Evolutionary conservation across 139 green algal species (phyloP).

Genomic region (Penium margaritaceum): DNA sequence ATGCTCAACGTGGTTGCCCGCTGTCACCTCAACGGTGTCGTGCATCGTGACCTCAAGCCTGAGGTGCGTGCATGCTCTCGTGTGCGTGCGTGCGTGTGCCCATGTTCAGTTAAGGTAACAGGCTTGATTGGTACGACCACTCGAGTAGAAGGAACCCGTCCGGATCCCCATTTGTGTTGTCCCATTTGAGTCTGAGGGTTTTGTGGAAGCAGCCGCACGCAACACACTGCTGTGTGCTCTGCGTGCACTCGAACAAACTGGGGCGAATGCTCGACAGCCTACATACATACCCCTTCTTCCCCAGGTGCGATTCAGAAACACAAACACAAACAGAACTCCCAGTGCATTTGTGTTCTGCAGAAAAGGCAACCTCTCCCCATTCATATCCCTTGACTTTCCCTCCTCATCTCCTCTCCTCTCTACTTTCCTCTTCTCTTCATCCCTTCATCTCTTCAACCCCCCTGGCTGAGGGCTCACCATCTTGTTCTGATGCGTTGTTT

Average conservation of each 20-base stretch:
- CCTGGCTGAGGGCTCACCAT: neutral
- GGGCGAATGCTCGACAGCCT: too few relatives aligned
- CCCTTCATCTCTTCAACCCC: constrained; percentile 1
- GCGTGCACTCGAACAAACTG: too few relatives aligned
- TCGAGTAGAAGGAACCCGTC: neutral
- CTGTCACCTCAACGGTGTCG: constrained; percentile 76
- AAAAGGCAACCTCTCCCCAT: neutral
- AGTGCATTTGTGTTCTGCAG: too few relatives aligned
- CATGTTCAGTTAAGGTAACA: neutral
- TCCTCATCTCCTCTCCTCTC: neutral
- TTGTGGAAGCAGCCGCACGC: neutral
- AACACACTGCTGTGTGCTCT: neutral
- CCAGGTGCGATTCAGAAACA: too few relatives aligned
- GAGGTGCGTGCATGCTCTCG: constrained; percentile 14
- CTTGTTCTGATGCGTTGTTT: neutral
- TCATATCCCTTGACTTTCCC: neutral
- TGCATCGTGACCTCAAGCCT: constrained; percentile 55
- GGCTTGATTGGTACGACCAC: neutral
- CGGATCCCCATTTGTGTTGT: neutral
- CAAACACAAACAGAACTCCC: too few relatives aligned
- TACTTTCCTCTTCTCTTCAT: neutral
- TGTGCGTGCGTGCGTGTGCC: neutral
- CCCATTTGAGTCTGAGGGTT: neutral
- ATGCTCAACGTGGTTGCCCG: constrained; percentile 1
- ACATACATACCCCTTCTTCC: too few relatives aligned